Evolutionary conservation across 805 yeast species (phyloP).

Genomic region (Blastobotrys americana): DNA sequence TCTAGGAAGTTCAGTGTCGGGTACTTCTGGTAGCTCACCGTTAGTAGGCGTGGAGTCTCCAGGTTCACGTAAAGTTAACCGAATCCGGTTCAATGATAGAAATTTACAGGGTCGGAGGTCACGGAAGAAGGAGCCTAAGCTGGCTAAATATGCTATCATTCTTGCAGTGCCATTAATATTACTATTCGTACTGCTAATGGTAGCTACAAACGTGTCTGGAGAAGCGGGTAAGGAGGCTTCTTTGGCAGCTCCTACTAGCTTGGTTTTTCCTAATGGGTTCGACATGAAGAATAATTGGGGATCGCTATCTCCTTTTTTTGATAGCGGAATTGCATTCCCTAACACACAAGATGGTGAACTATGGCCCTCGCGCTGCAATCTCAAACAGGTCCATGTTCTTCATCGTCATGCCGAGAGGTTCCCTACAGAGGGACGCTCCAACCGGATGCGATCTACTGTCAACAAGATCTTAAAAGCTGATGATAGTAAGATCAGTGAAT

Average conservation of each 20-base stretch:
- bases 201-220: conserved; percentile 11
- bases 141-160: conserved; percentile 10
- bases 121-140: not conserved
- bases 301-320: conserved; percentile 35
- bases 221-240: conserved; percentile 23
- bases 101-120: not conserved
- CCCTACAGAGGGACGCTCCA: conserved; percentile 43
- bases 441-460: conserved; percentile 34
- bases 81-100: too few relatives aligned
- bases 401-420: conserved; percentile 78
- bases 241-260: conserved; percentile 34
- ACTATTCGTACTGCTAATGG: conserved; percentile 17
- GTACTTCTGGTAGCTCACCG: too few relatives aligned
- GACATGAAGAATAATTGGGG: conserved; percentile 38
- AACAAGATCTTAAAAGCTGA: conserved; percentile 27
- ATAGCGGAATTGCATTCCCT: conserved; percentile 28
- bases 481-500: conserved; percentile 18
- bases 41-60: too few relatives aligned
- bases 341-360: not conserved
- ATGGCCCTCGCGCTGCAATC: conserved; percentile 32
- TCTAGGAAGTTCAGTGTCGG: too few relatives aligned
- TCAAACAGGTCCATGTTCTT: conserved; percentile 62
- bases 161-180: conserved; percentile 22
- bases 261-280: conserved; percentile 29
- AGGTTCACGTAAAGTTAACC: too few relatives aligned